A percentile compares a stretch with the other conserved stretches of the same genome.
Evolutionary conservation across 768 basidiomycete species (phyloP).

Genomic region (Pisolithus tinctorius): DNA sequence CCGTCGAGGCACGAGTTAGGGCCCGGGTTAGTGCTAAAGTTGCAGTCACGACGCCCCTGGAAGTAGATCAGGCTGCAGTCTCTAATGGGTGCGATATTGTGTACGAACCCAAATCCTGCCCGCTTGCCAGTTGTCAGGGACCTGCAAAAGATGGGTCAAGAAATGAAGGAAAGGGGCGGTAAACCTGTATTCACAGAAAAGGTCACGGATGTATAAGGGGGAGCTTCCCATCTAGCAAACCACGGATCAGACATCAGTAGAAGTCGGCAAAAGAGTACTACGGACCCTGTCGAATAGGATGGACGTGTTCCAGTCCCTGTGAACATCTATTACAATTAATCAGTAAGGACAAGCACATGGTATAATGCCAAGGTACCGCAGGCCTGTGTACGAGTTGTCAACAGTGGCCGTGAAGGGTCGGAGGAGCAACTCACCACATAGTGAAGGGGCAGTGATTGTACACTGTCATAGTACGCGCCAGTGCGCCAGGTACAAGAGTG

Average conservation of each 20-base stretch:
- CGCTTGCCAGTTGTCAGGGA: conserved; percentile 54
- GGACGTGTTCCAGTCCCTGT: conserved; percentile 48
- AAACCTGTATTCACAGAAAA: conserved; percentile 2
- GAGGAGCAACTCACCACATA: conserved; percentile 39
- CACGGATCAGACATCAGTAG: neutral
- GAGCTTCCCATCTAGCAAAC: conserved; percentile 21
- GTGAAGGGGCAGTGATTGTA: conserved; percentile 56
- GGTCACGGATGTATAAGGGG: conserved; percentile 6
- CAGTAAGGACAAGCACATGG: no score
- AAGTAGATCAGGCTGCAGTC: neutral
- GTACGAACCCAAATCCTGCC: conserved; percentile 49
- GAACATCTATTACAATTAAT: conserved; percentile 35
- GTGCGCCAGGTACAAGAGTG: conserved; percentile 20
- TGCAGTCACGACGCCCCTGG: conserved; percentile 46
- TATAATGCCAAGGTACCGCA: conserved; percentile 24
- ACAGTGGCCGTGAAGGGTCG: neutral
- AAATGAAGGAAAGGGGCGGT: neutral
- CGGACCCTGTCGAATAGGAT: conserved; percentile 34
- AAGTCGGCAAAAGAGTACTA: neutral
- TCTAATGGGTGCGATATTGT: neutral
- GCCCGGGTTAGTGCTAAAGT: conserved; percentile 44
- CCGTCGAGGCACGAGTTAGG: conserved; percentile 50
- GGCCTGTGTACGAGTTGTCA: conserved; percentile 25
- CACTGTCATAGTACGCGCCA: conserved; percentile 47
- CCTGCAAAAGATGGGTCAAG: conserved; percentile 12